Evolutionary conservation across 208 protist genomes (phyloP).

Genomic region (Trypanosomatidae sp.): DNA sequence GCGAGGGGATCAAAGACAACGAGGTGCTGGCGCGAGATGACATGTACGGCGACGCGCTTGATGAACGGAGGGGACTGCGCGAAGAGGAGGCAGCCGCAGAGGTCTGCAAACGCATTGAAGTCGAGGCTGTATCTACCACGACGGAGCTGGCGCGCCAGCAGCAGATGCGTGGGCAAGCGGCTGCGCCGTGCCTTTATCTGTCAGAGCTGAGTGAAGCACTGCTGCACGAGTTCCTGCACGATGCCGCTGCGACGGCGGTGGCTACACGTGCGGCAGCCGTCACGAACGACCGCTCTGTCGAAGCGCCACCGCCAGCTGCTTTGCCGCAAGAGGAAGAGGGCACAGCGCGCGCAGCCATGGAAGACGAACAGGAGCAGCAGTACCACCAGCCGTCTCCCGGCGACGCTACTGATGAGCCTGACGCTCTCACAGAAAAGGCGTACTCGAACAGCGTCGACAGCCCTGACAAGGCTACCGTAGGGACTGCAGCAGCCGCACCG

Average conservation of each 20-base stretch:
- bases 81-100: not conserved
- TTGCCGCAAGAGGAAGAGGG: not conserved
- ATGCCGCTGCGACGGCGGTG: not conserved
- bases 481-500: not conserved
- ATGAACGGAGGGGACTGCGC: not conserved
- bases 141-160: not conserved
- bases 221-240: slow-evolving; percentile 1
- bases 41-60: not conserved
- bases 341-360: not conserved
- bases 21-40: not conserved
- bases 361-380: not conserved
- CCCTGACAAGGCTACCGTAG: not conserved
- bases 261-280: not conserved
- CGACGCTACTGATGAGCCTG: not conserved
- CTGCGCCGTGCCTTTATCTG: not conserved
- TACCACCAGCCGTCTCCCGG: not conserved
- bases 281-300: not conserved
- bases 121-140: not conserved
- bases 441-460: not conserved
- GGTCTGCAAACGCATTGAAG: not conserved
- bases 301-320: not conserved
- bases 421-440: not conserved
- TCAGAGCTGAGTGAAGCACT: not conserved
- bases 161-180: not conserved
- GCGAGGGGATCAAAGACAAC: not conserved